Percentiles rank a stretch among this genome's conserved stretches.
These are phyloP conservation scores for Isabelozyma gotoi DNA, from an alignment of 805 yeast species.

Conservation along the genomic window DNA sequence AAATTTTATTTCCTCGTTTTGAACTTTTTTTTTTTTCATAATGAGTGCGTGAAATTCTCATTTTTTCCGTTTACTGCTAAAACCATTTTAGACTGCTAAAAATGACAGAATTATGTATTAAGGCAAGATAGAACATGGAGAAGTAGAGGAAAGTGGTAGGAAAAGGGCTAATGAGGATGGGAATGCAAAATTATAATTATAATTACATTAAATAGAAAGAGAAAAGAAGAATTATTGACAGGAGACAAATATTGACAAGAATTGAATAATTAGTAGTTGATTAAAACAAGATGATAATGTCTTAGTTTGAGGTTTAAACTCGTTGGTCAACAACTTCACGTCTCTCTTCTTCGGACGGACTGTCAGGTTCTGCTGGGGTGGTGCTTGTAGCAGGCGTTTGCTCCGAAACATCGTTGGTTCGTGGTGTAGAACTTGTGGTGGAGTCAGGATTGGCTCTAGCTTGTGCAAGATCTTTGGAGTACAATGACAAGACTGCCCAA, in stretches of 20 bases:
- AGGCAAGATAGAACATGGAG: too few species aligned
- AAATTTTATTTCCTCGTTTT: background rate
- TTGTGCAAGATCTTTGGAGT: constrained; percentile 11
- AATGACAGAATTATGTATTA: too few species aligned
- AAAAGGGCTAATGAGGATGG: background rate
- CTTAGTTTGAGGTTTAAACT: too few species aligned
- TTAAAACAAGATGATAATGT: too few species aligned
- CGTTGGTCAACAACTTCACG: background rate
- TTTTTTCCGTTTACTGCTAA: background rate
- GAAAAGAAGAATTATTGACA: constrained; percentile 49
- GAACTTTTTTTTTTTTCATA: background rate
- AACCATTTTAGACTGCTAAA: background rate
- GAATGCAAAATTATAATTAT: too few species aligned
- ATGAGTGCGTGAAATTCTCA: background rate
- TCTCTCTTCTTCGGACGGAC: background rate
- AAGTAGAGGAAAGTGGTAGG: background rate
- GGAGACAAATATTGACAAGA: constrained; percentile 58
- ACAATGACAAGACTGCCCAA: constrained; percentile 46
- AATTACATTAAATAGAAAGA: constrained; percentile 18
- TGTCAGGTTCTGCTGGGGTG: background rate
- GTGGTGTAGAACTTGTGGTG: too few species aligned
- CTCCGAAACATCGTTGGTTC: too few species aligned
- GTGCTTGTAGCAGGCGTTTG: constrained; percentile 1
- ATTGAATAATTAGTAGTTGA: background rate
- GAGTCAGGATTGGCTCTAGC: background rate